A percentile compares a stretch with the other conserved stretches of the same genome.
Conservation (phyloP, 2,329 filamentous ascomycete genomes). For the Fusarium goolgardi region DNA sequence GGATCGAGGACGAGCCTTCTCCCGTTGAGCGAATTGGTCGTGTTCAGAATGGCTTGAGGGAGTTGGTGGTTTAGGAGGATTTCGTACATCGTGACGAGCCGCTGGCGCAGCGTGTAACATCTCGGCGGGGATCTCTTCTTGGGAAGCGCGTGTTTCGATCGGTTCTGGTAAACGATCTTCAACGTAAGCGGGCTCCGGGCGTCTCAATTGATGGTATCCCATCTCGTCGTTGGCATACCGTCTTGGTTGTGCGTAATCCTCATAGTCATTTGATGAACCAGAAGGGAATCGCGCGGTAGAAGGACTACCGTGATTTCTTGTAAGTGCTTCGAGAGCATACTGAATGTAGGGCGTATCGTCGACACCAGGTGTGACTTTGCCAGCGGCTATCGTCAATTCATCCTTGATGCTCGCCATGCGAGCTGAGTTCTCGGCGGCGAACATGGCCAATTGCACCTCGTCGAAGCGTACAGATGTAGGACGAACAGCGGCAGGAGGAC, state of each 20-base stretch:
- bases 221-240: slow-evolving; percentile 36
- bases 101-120: slow-evolving; percentile 26
- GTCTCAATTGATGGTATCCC: slow-evolving; percentile 37
- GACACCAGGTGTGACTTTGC: slow-evolving; percentile 76
- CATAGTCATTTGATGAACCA: slow-evolving; percentile 49
- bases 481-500: slow-evolving; percentile 9
- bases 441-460: slow-evolving; percentile 56
- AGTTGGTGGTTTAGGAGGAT: slow-evolving; percentile 24
- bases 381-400: slow-evolving; percentile 61
- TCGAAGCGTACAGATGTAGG: slow-evolving; percentile 51
- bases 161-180: slow-evolving; percentile 45
- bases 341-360: slow-evolving; percentile 90
- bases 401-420: slow-evolving; percentile 61
- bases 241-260: slow-evolving; percentile 47
- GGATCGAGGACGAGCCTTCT: slow-evolving; percentile 51
- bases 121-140: slow-evolving; percentile 32
- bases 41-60: slow-evolving; percentile 31
- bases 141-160: slow-evolving; percentile 32
- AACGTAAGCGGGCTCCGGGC: slow-evolving; percentile 47
- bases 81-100: slow-evolving; percentile 33
- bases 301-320: slow-evolving; percentile 74
- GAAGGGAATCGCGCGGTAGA: slow-evolving; percentile 64
- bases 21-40: slow-evolving; percentile 35
- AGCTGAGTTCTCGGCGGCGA: slow-evolving; percentile 50
- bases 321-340: slow-evolving; percentile 89